These are phyloP conservation scores for Silene coronaria DNA, from an alignment of 179 eudicot species.

Conservation along the genomic window DNA sequence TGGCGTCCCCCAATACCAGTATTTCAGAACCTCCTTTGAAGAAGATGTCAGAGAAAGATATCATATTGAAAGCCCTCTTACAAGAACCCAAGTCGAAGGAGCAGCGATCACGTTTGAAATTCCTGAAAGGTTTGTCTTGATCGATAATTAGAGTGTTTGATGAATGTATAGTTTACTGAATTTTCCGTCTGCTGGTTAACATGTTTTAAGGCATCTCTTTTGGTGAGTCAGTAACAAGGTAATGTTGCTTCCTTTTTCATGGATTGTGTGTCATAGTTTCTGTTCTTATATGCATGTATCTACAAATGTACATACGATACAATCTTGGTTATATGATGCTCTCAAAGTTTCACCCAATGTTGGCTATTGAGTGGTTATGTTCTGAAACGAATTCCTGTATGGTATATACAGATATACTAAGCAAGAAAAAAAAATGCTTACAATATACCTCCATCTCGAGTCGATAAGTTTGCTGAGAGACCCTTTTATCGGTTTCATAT, in stretches of 20 bases:
- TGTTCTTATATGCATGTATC: slow-evolving; percentile 1
- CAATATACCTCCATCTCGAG: background rate
- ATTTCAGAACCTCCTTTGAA: slow-evolving; percentile 49
- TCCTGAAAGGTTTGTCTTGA: slow-evolving; percentile 40
- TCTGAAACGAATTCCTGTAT: background rate
- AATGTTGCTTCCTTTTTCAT: background rate
- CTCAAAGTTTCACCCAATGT: background rate
- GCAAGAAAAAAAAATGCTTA: background rate
- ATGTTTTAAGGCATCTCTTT: background rate
- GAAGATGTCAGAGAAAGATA: slow-evolving; percentile 41
- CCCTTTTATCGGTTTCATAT: too few species aligned
- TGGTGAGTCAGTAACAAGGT: background rate
- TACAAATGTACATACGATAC: slow-evolving; percentile 10
- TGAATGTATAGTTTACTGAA: slow-evolving; percentile 16
- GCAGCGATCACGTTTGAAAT: slow-evolving; percentile 61
- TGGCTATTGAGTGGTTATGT: background rate
- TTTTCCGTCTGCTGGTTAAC: background rate
- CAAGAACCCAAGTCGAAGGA: slow-evolving; percentile 71
- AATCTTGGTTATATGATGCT: background rate
- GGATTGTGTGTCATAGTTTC: background rate
- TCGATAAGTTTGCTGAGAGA: too few species aligned
- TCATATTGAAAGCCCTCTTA: slow-evolving; percentile 62
- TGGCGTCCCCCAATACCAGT: slow-evolving; percentile 41
- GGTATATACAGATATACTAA: background rate
- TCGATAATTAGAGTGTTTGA: background rate